Evolutionary conservation across 1,284 basidiomycete genomes (phyloP).

Genomic region (Naganishia liquefaciens): DNA sequence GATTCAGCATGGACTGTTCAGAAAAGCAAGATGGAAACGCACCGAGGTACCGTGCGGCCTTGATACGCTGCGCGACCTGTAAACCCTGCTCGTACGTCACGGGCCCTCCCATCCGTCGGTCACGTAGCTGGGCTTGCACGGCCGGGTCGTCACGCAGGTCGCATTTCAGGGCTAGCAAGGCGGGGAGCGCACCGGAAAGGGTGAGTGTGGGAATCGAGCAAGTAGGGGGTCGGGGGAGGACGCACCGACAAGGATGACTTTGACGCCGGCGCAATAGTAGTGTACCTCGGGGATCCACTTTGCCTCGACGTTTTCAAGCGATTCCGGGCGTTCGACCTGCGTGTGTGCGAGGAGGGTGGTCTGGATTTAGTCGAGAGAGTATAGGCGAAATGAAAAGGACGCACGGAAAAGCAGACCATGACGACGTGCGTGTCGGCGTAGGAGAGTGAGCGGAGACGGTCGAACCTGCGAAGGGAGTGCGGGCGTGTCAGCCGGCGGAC

Average conservation of each 20-base stretch:
- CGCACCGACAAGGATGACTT: constrained; percentile 85
- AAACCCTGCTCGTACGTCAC: constrained; percentile 89
- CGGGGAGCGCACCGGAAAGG: background rate
- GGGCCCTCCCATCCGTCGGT: constrained; percentile 58
- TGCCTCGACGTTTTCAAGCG: constrained; percentile 87
- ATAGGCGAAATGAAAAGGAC: background rate
- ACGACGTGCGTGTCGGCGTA: constrained; percentile 95
- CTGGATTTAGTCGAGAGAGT: background rate
- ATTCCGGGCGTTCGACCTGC: constrained; percentile 85
- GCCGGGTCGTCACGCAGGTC: constrained; percentile 80
- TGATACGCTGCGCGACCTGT: constrained; percentile 80
- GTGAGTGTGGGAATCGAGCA: background rate
- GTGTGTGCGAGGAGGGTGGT: background rate
- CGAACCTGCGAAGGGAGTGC: too few relatives aligned
- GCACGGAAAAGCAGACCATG: constrained; percentile 88
- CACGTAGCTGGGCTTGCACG: constrained; percentile 65
- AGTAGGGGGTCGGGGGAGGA: constrained; percentile 36
- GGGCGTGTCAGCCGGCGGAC: too few relatives aligned
- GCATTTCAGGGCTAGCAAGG: constrained; percentile 77
- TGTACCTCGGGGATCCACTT: constrained; percentile 61
- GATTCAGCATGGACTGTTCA: too few relatives aligned
- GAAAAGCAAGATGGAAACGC: constrained; percentile 44
- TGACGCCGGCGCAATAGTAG: constrained; percentile 89
- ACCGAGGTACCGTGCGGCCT: constrained; percentile 89
- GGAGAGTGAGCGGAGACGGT: constrained; percentile 81